These are phyloP conservation scores for Myriosclerotinia curreyana DNA, from an alignment of 2,329 filamentous ascomycete genomes.

Conservation along the genomic window DNA sequence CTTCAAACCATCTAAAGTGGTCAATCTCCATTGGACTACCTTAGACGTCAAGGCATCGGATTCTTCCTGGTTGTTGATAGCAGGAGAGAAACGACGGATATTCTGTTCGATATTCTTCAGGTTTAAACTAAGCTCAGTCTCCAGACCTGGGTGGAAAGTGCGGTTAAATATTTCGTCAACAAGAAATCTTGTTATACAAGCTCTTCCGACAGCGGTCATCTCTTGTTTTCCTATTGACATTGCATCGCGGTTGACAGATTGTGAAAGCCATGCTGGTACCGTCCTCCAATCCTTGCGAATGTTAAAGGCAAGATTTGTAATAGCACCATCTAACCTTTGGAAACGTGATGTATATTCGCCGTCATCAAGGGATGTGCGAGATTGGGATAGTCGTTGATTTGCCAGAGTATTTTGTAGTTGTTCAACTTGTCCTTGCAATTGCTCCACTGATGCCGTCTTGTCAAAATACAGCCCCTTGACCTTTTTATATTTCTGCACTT, in stretches of 20 bases:
- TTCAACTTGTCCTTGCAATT: constrained; percentile 86
- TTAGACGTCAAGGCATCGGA: constrained; percentile 84
- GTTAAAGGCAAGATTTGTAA: constrained; percentile 92
- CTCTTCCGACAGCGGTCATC: constrained; percentile 93
- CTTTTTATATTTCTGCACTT: constrained; percentile 95
- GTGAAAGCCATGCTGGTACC: constrained; percentile 76
- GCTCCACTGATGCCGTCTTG: constrained; percentile 82
- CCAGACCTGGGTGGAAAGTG: constrained; percentile 88
- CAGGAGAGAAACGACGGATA: constrained; percentile 74
- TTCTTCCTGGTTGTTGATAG: constrained; percentile 76
- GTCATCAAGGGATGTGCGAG: constrained; percentile 90
- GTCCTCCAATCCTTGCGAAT: constrained; percentile 91
- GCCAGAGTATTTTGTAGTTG: constrained; percentile 96
- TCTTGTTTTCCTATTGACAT: constrained; percentile 87
- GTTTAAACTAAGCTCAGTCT: constrained; percentile 69
- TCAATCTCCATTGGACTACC: constrained; percentile 87
- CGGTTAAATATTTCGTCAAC: constrained; percentile 87
- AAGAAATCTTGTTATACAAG: constrained; percentile 84
- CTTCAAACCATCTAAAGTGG: constrained; percentile 86
- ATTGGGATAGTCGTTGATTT: constrained; percentile 91
- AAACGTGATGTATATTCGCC: constrained; percentile 90
- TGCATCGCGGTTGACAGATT: constrained; percentile 80
- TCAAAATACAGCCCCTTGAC: constrained; percentile 98
- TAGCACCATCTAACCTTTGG: constrained; percentile 85
- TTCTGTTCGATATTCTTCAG: constrained; percentile 86